Evolutionary conservation across 768 basidiomycete species (phyloP).

Genomic region (Phlegmacium glaucopus): DNA sequence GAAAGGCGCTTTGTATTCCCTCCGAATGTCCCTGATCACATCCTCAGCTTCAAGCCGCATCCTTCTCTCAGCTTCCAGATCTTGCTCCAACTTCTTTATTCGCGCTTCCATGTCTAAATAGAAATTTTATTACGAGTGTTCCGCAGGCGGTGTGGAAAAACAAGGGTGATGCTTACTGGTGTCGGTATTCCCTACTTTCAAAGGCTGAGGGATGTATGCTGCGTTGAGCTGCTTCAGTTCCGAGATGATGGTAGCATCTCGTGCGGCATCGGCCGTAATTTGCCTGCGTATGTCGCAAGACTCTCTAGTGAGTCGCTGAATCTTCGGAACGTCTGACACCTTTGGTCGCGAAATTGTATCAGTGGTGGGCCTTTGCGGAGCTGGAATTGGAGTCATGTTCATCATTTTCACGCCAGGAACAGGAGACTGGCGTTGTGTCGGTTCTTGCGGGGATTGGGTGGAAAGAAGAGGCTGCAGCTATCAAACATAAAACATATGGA

Average conservation of each 20-base stretch:
- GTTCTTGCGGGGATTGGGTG: no score
- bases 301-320: slow-evolving; percentile 21
- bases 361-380: background rate
- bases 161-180: no score
- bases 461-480: no score
- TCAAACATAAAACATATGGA: no score
- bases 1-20: slow-evolving; percentile 51
- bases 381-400: background rate
- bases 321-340: slow-evolving; percentile 1
- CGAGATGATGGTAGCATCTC: slow-evolving; percentile 22
- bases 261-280: slow-evolving; percentile 19
- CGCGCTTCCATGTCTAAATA: slow-evolving; percentile 21
- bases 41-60: slow-evolving; percentile 41
- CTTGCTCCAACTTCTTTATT: slow-evolving; percentile 26
- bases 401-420: background rate
- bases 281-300: slow-evolving; percentile 24
- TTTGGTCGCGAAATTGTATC: background rate
- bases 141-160: no score
- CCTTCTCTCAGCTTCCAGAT: slow-evolving; percentile 34
- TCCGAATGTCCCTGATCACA: slow-evolving; percentile 41
- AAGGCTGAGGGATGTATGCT: slow-evolving; percentile 4
- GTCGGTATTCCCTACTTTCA: slow-evolving; percentile 1
- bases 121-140: background rate
- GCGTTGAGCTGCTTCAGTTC: slow-evolving; percentile 21
- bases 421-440: no score